A percentile compares a stretch with the other conserved stretches of the same genome.
These are phyloP conservation scores for Ophiostoma sp. DNA, from an alignment of 2,329 filamentous ascomycete genomes.

Conservation along the genomic window DNA sequence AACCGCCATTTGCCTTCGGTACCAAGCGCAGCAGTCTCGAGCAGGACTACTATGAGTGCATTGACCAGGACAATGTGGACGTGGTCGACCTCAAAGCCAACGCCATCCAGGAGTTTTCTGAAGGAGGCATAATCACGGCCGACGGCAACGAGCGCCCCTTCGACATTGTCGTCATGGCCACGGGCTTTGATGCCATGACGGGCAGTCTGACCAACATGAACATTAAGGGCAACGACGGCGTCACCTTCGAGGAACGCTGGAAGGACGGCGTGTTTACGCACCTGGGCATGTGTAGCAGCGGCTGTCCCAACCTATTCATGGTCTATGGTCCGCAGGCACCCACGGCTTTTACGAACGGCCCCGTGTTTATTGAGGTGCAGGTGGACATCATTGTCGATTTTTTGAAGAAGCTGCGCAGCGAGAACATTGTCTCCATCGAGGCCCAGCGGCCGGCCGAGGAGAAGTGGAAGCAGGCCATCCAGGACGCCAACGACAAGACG, in stretches of 20 bases:
- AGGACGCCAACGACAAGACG: conserved; percentile 27
- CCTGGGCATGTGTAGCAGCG: conserved; percentile 30
- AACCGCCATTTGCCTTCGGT: conserved; percentile 48
- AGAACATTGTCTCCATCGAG: conserved; percentile 28
- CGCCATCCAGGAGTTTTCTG: conserved; percentile 44
- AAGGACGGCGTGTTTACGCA: conserved; percentile 36
- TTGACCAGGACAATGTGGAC: conserved; percentile 47
- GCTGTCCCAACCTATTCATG: conserved; percentile 30
- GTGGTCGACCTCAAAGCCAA: conserved; percentile 47
- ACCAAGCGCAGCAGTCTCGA: conserved; percentile 50
- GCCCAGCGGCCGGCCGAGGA: conserved; percentile 24
- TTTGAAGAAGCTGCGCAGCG: conserved; percentile 22
- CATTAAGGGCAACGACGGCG: conserved; percentile 34
- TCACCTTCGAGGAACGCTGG: conserved; percentile 39
- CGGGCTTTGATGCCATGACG: conserved; percentile 40
- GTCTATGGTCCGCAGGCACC: conserved; percentile 30
- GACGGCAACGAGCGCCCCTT: conserved; percentile 42
- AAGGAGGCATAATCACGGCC: conserved; percentile 42
- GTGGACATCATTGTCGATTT: conserved; percentile 29
- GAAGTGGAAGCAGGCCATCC: conserved; percentile 28
- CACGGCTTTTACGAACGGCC: conserved; percentile 31
- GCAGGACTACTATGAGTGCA: conserved; percentile 51
- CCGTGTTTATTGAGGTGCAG: conserved; percentile 28
- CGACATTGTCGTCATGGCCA: conserved; percentile 40
- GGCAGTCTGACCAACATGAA: conserved; percentile 37